Evolutionary conservation across 169 alveolate species (phyloP).

Genomic region (Condylostoma magnum): DNA sequence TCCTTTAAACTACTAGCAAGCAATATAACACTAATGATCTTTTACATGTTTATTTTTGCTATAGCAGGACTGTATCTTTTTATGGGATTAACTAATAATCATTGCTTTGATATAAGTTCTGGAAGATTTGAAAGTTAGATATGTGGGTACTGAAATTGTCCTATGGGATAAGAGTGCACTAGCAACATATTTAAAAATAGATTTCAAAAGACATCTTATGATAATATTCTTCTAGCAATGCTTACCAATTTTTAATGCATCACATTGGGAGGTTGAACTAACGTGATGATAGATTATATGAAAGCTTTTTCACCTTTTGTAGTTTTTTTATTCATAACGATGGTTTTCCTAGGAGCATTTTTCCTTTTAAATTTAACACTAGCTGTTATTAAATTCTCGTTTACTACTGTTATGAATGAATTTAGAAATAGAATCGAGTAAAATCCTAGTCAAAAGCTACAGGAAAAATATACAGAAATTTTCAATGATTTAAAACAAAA

Average conservation of each 20-base stretch:
- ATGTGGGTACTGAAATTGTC: slow-evolving; percentile 17
- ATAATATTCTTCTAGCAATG: slow-evolving; percentile 16
- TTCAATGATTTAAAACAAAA: no score
- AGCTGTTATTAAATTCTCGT: slow-evolving; percentile 31
- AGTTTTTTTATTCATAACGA: slow-evolving; percentile 25
- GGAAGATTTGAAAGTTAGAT: slow-evolving; percentile 21
- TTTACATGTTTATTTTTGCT: slow-evolving; percentile 59
- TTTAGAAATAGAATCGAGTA: no score
- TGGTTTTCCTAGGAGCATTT: slow-evolving; percentile 41
- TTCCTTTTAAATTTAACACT: slow-evolving; percentile 36
- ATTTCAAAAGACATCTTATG: slow-evolving; percentile 13
- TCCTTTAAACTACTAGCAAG: slow-evolving; percentile 52
- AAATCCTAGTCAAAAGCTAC: no score
- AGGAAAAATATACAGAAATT: no score
- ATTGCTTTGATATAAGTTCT: slow-evolving; percentile 51
- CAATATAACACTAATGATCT: slow-evolving; percentile 42
- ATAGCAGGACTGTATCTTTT: slow-evolving; percentile 71
- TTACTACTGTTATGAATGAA: slow-evolving; percentile 17
- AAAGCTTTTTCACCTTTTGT: not conserved
- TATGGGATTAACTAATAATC: slow-evolving; percentile 49
- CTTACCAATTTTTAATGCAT: slow-evolving; percentile 29
- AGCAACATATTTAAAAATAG: not conserved
- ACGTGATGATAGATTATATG: slow-evolving; percentile 6
- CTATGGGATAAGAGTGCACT: not conserved
- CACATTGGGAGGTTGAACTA: slow-evolving; percentile 35